Percentiles rank a stretch among this genome's conserved stretches.
These are phyloP conservation scores for Aspergillus terreus DNA, from an alignment of 2,329 filamentous ascomycete genomes.

Conservation along the genomic window DNA sequence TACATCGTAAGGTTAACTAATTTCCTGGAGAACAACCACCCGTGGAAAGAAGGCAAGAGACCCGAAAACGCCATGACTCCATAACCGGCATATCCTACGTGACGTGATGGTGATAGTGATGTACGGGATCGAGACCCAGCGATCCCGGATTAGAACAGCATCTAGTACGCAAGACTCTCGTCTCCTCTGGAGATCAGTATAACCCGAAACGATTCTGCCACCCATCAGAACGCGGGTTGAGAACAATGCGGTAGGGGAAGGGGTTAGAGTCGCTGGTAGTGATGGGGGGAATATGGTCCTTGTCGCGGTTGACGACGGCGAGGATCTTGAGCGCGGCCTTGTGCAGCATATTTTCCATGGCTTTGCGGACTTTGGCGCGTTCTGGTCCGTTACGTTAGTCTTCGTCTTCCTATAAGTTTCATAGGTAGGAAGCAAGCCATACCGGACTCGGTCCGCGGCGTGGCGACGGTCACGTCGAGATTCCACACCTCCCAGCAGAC, in stretches of 20 bases:
- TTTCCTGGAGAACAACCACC: too few relatives aligned
- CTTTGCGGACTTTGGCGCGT: slow-evolving; percentile 78
- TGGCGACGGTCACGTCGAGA: slow-evolving; percentile 86
- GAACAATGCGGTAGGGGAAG: slow-evolving; percentile 88
- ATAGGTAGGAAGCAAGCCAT: slow-evolving; percentile 26
- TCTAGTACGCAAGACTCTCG: not conserved
- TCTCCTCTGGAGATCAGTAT: slow-evolving; percentile 47
- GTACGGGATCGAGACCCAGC: slow-evolving; percentile 1
- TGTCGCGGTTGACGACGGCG: slow-evolving; percentile 79
- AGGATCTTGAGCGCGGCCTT: slow-evolving; percentile 88
- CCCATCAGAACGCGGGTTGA: slow-evolving; percentile 76
- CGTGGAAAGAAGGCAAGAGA: not conserved
- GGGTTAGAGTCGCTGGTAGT: slow-evolving; percentile 88
- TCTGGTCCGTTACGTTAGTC: slow-evolving; percentile 49
- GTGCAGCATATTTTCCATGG: slow-evolving; percentile 85
- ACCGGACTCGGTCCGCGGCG: slow-evolving; percentile 85
- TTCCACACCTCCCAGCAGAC: slow-evolving; percentile 98
- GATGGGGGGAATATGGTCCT: slow-evolving; percentile 95
- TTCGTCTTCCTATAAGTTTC: too few relatives aligned
- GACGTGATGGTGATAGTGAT: not conserved
- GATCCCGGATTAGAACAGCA: not conserved
- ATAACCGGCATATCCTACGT: not conserved
- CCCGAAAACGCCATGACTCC: not conserved
- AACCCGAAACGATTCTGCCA: slow-evolving; percentile 79
- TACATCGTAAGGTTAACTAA: not conserved